These are phyloP conservation scores for Pythium rishiriense DNA, from an alignment of 352 stramenopile species.

Conservation along the genomic window DNA sequence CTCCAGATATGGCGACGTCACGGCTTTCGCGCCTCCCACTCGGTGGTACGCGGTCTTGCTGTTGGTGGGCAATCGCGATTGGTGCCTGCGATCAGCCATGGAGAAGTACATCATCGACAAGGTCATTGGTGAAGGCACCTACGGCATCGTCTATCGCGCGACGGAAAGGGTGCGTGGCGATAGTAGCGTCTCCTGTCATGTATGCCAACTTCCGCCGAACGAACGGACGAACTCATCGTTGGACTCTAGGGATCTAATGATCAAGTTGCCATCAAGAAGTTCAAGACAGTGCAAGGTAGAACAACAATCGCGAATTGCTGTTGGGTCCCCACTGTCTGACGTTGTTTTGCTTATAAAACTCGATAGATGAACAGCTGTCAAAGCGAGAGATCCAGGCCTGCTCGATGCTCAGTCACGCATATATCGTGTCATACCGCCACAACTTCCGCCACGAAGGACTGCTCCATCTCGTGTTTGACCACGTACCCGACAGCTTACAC, in stretches of 20 bases:
- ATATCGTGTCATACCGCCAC: conserved; percentile 82
- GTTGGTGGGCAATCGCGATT: neutral
- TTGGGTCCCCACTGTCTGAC: no score
- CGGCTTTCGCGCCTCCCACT: no score
- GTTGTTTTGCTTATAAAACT: no score
- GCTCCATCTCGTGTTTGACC: conserved; percentile 81
- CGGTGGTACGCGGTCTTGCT: no score
- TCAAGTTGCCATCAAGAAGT: conserved; percentile 81
- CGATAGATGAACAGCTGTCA: conserved; percentile 73
- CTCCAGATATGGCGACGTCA: neutral
- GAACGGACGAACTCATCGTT: no score
- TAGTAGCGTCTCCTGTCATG: neutral
- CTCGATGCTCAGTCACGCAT: conserved; percentile 78
- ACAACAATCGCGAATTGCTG: neutral
- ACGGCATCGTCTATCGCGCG: conserved; percentile 80
- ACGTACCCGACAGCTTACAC: conserved; percentile 64
- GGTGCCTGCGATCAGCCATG: conserved; percentile 39
- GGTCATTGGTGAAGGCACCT: conserved; percentile 82
- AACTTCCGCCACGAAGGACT: conserved; percentile 79
- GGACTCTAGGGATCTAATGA: conserved; percentile 64
- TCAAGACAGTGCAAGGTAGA: conserved; percentile 62
- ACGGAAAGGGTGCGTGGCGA: conserved; percentile 57
- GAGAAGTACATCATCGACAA: conserved; percentile 83
- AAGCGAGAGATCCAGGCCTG: conserved; percentile 82
- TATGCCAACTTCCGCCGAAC: neutral